phyloP scores from a whole-genome alignment of 169 alveolate species.

The Amoebophrya sp. region DNA sequence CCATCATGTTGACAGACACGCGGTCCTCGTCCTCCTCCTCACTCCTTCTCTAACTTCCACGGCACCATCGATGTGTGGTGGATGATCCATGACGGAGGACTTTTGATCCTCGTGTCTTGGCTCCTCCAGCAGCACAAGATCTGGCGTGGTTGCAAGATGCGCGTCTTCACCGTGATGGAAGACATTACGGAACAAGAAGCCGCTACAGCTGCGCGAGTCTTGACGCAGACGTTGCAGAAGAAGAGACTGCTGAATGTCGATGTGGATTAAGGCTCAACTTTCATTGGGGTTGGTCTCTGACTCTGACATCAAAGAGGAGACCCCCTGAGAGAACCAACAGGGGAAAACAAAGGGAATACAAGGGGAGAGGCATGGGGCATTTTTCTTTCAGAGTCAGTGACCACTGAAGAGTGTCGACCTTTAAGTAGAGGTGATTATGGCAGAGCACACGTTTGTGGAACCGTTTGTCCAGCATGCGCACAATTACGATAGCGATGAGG shows the following conservation, averaged over 20 bases:
- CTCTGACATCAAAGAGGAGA: no score
- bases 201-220: not conserved
- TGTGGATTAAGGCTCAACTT: no score
- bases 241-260: not conserved
- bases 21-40: no score
- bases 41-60: no score
- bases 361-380: no score
- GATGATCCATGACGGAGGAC: slow-evolving; percentile 54
- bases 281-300: no score
- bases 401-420: no score
- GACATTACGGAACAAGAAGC: not conserved
- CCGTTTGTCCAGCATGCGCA: not conserved
- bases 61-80: slow-evolving; percentile 46
- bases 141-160: slow-evolving; percentile 47
- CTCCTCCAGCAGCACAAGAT: slow-evolving; percentile 43
- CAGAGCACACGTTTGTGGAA: not conserved
- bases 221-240: not conserved
- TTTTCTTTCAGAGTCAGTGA: no score
- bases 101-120: slow-evolving; percentile 45
- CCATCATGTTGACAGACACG: no score
- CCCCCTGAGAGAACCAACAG: no score
- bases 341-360: no score
- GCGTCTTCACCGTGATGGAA: slow-evolving; percentile 51
- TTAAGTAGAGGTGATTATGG: not conserved
- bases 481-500: not conserved